Base-by-base conservation (phyloP, 2,329 filamentous ascomycete genomes). In the Fonsecaea pugnacius region DNA sequence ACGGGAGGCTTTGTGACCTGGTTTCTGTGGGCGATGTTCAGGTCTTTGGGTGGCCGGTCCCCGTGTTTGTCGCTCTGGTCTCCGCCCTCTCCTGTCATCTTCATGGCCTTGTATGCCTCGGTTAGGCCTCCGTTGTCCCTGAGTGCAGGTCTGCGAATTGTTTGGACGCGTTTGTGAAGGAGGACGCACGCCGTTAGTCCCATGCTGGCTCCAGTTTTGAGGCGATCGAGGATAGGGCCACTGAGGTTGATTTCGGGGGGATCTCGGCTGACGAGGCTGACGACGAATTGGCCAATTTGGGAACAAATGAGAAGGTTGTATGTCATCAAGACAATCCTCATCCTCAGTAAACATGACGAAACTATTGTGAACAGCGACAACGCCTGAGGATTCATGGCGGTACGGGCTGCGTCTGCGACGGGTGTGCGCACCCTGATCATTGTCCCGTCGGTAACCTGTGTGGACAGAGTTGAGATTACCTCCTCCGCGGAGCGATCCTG, bases 401-500 rank as follows among this genome's bases (percentile, higher is more conserved):
- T 48, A 4, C 18, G 43, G 2, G 18, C 21, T 9, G 24, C 43
- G 21, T 46, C 40, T 12, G 43, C 10, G 43, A 48, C 21, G 18
- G 4, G 27, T 48, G 21, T 24, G 6, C 21, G 43, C n/a, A 46
- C 4, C 40, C 6, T 46, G 43, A 48, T 46, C 38, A 32, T 50
- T 32, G 24, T 24, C 53, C 32, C 53, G 21, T 7, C 27, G 24
- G 40, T 12, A 21, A 14, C 33, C 32, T 21, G 33, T 18, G 7
- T 33, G 32, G 32, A 36, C 10, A 18, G 27, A 55, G n/a, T 52
- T 32, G 38, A 21, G 27, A 21, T 52, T 57, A 16, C 60, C 60
- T 56, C 60, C 60, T 14, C 60, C 60, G 52, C 60, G 60, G 16
- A 62, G 46, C 7, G 24, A 40, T 6, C 10, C 48, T 36, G 27